Evolutionary conservation across 116 monocot species (phyloP).

Genomic region (Cymodocea nodosa): DNA sequence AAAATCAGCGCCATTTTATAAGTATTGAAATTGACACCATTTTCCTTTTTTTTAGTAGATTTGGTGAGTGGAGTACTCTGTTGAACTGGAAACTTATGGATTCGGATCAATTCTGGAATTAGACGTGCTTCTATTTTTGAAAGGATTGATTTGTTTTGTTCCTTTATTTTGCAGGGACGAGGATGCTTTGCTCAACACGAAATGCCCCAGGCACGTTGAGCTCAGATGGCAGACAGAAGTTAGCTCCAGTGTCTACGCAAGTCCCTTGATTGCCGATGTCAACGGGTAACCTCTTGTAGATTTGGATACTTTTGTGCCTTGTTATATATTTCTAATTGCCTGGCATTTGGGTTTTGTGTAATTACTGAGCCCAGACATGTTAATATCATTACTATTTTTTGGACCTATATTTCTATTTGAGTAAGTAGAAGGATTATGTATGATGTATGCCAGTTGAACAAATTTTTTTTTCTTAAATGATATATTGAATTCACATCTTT

Average conservation of each 20-base stretch:
- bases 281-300: conserved; percentile 37
- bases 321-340: no score
- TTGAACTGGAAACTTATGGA: no score
- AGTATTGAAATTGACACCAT: neutral
- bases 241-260: conserved; percentile 92
- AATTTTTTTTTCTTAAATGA: no score
- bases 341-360: no score
- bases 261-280: conserved; percentile 94
- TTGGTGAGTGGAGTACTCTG: no score
- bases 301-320: neutral
- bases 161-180: conserved; percentile 50
- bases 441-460: no score
- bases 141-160: neutral
- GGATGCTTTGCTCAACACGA: conserved; percentile 66
- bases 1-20: neutral
- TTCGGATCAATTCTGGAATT: no score
- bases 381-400: no score
- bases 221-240: conserved; percentile 98
- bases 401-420: no score
- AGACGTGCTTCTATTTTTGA: neutral
- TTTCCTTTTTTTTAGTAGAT: neutral
- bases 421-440: no score
- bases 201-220: conserved; percentile 73
- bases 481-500: no score
- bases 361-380: no score